A percentile compares a stretch with the other conserved stretches of the same genome.
Evolutionary conservation across 768 basidiomycete genomes (phyloP).

Genomic region (Boletus huronensis): DNA sequence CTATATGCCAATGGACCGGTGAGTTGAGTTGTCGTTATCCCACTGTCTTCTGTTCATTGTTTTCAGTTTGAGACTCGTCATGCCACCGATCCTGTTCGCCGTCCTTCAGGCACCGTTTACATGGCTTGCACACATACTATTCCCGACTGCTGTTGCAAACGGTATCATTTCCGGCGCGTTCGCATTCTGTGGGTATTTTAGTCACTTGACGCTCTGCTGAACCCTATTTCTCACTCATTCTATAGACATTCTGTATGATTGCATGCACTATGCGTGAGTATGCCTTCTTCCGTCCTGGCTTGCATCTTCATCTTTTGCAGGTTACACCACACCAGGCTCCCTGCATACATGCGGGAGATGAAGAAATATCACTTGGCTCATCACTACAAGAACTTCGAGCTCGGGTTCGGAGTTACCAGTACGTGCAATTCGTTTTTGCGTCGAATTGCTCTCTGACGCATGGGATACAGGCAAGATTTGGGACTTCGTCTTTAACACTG

Average conservation of each 20-base stretch:
- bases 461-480: conserved; percentile 75
- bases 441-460: conserved; percentile 1
- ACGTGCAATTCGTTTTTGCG: conserved; percentile 21
- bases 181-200: conserved; percentile 57
- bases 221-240: conserved; percentile 2
- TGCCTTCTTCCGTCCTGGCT: neutral
- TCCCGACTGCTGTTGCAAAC: conserved; percentile 84
- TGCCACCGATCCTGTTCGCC: conserved; percentile 88
- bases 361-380: conserved; percentile 98
- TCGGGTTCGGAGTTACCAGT: conserved; percentile 97
- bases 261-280: conserved; percentile 87
- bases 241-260: conserved; percentile 77
- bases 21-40: conserved; percentile 19
- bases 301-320: conserved; percentile 31
- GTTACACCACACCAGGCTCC: conserved; percentile 83
- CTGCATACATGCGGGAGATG: conserved; percentile 84
- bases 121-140: conserved; percentile 72
- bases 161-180: conserved; percentile 83
- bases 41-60: conserved; percentile 1
- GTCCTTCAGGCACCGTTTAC: conserved; percentile 83
- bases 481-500: conserved; percentile 89
- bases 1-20: conserved; percentile 96
- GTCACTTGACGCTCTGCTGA: neutral
- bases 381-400: conserved; percentile 97
- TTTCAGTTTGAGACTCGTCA: conserved; percentile 82